A percentile compares a stretch with the other conserved stretches of the same genome.
phyloP scores from a whole-genome alignment of 2,329 filamentous ascomycete species.

The Metarhizium robertsii region DNA sequence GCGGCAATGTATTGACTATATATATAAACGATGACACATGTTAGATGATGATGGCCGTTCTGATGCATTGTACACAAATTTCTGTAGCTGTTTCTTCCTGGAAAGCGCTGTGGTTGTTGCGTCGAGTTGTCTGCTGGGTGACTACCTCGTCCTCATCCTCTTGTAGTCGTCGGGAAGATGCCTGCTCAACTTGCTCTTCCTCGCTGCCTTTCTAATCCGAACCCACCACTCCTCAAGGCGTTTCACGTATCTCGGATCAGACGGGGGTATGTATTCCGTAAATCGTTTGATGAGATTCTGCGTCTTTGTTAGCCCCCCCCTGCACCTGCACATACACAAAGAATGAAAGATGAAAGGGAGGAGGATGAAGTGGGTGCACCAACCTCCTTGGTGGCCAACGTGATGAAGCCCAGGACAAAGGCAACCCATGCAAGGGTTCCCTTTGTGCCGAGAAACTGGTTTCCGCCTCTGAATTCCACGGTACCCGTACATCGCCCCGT shows the following conservation, averaged over 20 bases:
- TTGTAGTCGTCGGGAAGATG: conserved; percentile 23
- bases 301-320: background rate
- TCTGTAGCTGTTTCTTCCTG: background rate
- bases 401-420: conserved; percentile 29
- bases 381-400: conserved; percentile 25
- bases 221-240: conserved; percentile 25
- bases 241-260: conserved; percentile 19
- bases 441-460: conserved; percentile 27
- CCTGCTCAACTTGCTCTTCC: conserved; percentile 24
- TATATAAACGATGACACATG: conserved; percentile 2
- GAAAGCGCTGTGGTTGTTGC: background rate
- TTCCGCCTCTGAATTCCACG: conserved; percentile 29
- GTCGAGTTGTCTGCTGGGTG: background rate
- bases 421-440: conserved; percentile 29
- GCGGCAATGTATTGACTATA: background rate
- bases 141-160: conserved; percentile 19
- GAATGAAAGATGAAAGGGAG: background rate
- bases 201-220: conserved; percentile 22
- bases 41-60: background rate
- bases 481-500: conserved; percentile 27
- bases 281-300: conserved; percentile 23
- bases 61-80: background rate
- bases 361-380: conserved; percentile 3
- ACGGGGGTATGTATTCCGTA: conserved; percentile 15
- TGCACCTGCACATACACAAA: background rate